A percentile compares a stretch with the other conserved stretches of the same genome.
phyloP scores from a whole-genome alignment of 768 basidiomycete genomes.

The Trametes meyenii region DNA sequence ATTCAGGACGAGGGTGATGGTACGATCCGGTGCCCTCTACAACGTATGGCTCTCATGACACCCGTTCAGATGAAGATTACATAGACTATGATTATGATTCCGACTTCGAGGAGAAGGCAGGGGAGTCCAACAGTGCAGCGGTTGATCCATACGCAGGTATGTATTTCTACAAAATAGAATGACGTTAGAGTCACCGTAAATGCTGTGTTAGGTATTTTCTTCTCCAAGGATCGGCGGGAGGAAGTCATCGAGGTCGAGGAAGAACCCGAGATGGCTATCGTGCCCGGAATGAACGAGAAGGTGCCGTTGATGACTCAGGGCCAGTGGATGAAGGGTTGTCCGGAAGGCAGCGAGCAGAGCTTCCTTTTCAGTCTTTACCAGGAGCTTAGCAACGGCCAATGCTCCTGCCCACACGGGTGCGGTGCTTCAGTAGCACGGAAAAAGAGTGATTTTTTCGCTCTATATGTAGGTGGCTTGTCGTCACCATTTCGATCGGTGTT shows the following conservation, averaged over 20 bases:
- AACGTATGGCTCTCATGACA: neutral
- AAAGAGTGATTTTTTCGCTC: slow-evolving; percentile 79
- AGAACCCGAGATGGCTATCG: slow-evolving; percentile 53
- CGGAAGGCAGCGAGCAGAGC: slow-evolving; percentile 89
- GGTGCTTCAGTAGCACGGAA: slow-evolving; percentile 60
- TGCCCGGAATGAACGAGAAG: slow-evolving; percentile 47
- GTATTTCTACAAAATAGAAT: neutral
- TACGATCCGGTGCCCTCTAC: slow-evolving; percentile 18
- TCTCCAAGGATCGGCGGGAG: slow-evolving; percentile 91
- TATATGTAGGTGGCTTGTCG: slow-evolving; percentile 61
- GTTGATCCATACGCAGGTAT: slow-evolving; percentile 90
- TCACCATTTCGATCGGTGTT: neutral
- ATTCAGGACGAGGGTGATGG: slow-evolving; percentile 59
- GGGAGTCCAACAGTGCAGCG: slow-evolving; percentile 46
- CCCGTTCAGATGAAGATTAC: slow-evolving; percentile 52
- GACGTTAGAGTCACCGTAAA: slow-evolving; percentile 8
- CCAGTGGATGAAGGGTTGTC: slow-evolving; percentile 98
- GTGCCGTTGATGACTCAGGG: slow-evolving; percentile 81
- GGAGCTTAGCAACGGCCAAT: slow-evolving; percentile 63
- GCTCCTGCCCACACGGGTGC: slow-evolving; percentile 77
- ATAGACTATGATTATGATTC: slow-evolving; percentile 88
- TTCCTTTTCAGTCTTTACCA: slow-evolving; percentile 86
- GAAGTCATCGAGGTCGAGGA: slow-evolving; percentile 93
- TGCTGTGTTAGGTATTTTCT: slow-evolving; percentile 73
- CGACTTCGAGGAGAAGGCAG: slow-evolving; percentile 59